A percentile compares a stretch with the other conserved stretches of the same genome.
These are phyloP conservation scores for Urostyla sp. DNA, from an alignment of 73 alveolate genomes.

Conservation along the genomic window DNA sequence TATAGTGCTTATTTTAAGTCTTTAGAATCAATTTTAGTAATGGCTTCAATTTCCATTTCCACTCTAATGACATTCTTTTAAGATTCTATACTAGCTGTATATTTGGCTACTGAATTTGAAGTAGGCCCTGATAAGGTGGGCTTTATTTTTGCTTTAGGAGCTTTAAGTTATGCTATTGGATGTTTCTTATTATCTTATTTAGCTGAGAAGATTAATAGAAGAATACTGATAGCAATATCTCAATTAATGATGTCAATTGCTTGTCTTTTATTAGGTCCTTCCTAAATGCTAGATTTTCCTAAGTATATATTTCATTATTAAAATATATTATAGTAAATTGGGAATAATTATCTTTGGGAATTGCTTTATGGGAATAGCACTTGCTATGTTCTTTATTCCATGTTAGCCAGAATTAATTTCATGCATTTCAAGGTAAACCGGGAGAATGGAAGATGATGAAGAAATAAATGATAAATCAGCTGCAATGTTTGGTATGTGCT, in stretches of 20 bases:
- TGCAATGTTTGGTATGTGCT: neutral
- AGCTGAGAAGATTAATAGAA: neutral
- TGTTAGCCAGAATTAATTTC: neutral
- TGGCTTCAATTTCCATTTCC: slow-evolving; percentile 27
- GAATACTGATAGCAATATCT: neutral
- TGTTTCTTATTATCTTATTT: neutral
- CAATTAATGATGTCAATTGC: neutral
- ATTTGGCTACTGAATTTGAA: neutral
- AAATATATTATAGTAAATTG: too few relatives aligned
- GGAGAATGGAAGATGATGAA: neutral
- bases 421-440: neutral
- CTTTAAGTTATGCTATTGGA: neutral
- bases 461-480: neutral
- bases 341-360: neutral
- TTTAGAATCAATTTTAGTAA: slow-evolving; percentile 25
- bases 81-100: neutral
- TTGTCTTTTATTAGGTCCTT: neutral
- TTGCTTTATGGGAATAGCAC: neutral
- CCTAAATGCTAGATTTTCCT: neutral
- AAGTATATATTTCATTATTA: neutral
- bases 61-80: slow-evolving; percentile 24
- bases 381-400: neutral
- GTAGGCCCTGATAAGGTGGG: neutral
- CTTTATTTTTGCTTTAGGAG: neutral
- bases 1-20: too few relatives aligned